phyloP scores from a whole-genome alignment of 495 filamentous ascomycete genomes.

The Annulohypoxylon moriforme region DNA sequence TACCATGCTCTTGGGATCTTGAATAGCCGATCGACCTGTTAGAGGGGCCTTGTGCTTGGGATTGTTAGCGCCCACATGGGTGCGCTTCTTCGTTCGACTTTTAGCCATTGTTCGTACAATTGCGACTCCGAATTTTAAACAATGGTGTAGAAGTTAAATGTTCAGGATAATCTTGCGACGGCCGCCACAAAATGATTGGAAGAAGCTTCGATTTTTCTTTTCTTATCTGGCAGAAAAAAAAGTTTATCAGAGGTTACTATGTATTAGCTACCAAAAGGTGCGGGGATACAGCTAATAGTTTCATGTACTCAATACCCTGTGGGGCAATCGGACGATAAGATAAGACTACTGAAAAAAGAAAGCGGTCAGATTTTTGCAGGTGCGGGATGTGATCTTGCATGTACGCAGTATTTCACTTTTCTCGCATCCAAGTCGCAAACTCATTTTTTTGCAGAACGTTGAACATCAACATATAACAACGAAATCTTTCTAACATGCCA shows the following conservation, averaged over 20 bases:
- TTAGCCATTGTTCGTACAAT: constrained; percentile 72
- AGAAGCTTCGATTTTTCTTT: constrained; percentile 35
- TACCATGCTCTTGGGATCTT: constrained; percentile 94
- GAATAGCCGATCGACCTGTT: constrained; percentile 53
- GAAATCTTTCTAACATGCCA: not conserved
- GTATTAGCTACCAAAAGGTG: not conserved
- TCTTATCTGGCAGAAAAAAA: constrained; percentile 38
- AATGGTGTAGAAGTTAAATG: not conserved
- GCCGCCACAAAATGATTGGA: constrained; percentile 1
- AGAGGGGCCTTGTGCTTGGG: constrained; percentile 56
- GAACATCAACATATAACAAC: not conserved
- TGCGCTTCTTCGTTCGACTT: constrained; percentile 86
- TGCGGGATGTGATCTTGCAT: constrained; percentile 29
- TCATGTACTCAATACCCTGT: constrained; percentile 25
- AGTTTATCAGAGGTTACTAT: not conserved
- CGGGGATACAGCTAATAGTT: no score
- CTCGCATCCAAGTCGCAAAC: not conserved
- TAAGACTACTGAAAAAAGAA: constrained; percentile 28
- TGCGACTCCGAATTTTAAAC: not conserved
- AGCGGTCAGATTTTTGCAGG: constrained; percentile 33
- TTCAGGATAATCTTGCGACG: not conserved
- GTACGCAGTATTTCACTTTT: not conserved
- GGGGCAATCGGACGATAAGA: constrained; percentile 18
- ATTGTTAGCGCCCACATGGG: constrained; percentile 78
- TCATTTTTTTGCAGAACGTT: not conserved